A percentile compares a stretch with the other conserved stretches of the same genome.
Evolutionary conservation across 148 eudicot species (phyloP).

Genomic region (Spergularia bocconei): DNA sequence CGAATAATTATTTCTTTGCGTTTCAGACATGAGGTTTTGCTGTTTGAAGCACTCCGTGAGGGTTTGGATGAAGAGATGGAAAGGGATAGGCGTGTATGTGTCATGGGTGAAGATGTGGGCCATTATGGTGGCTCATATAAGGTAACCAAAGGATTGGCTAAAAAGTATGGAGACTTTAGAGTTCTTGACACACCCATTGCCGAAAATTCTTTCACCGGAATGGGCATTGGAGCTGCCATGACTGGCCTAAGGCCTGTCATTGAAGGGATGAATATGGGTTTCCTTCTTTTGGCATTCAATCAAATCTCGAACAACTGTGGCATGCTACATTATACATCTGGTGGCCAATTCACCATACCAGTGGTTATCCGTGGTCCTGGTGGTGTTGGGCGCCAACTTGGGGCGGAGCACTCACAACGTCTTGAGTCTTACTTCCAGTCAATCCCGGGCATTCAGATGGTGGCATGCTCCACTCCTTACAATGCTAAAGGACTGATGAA

Average conservation of each 20-base stretch:
- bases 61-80: slow-evolving; percentile 93
- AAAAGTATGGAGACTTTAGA: slow-evolving; percentile 72
- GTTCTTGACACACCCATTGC: slow-evolving; percentile 93
- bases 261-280: slow-evolving; percentile 97
- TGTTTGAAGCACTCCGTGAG: slow-evolving; percentile 85
- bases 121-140: slow-evolving; percentile 90
- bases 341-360: slow-evolving; percentile 87
- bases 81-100: slow-evolving; percentile 67
- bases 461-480: slow-evolving; percentile 87
- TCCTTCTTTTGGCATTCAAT: slow-evolving; percentile 80
- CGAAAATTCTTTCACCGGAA: slow-evolving; percentile 86
- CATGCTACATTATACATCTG: slow-evolving; percentile 92
- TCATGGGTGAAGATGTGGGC: slow-evolving; percentile 89
- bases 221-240: slow-evolving; percentile 96
- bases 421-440: slow-evolving; percentile 86
- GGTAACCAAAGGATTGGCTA: slow-evolving; percentile 70
- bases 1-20: not conserved
- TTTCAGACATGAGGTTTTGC: slow-evolving; percentile 73
- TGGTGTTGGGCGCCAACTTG: slow-evolving; percentile 90
- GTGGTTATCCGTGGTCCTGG: slow-evolving; percentile 90
- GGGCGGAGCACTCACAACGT: slow-evolving; percentile 88
- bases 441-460: slow-evolving; percentile 84
- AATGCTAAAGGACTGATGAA: slow-evolving; percentile 92
- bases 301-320: slow-evolving; percentile 92
- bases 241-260: slow-evolving; percentile 79